Evolutionary conservation across 495 filamentous ascomycete genomes (phyloP), one percentile per base, ranked within the genome.

Genomic region (Podospora pseudocomata): DNA sequence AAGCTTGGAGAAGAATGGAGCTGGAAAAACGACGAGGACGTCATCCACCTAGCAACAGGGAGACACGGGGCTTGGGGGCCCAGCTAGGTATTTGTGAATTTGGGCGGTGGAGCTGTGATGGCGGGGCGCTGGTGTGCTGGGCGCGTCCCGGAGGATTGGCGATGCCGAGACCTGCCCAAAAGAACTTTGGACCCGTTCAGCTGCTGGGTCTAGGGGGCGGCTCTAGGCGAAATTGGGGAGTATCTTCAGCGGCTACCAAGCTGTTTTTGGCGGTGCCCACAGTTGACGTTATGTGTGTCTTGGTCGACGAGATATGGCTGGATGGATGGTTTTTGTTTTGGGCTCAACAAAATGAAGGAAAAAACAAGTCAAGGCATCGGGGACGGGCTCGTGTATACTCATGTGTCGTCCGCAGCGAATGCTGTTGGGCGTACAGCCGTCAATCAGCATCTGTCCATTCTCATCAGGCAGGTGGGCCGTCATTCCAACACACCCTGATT

Each of bases 21-120:
- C 59, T 58, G 53, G 56, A 63, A 58, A 57, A 19, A 58, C 15
- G 39, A 62, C 49, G 61, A 70, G 69, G 65, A 70, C 69, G 69
- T 70, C 69, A 70, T 70, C 56, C 60, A 57, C 39, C 39, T 49
- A 49, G 39, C 55, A 65, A 49, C 55, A 30, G 20, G 54, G 30
- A 53, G 58, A n/a, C 26, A 6, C 59, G 61, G 61, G 4, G 4
- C 26, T 23, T 23, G 23, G 23, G 23, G 23, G 23, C 23, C 23
- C 23, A 23, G 23, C 54, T 39, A 53, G 63, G 59, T 28, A 61
- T 26, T 15, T 34, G 63, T 57, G 44, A 64, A 19, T 63, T 64
- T 65, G 68, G 68, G 67, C 44, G 19, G 54, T 9, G 20, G 49
- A 32, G 39, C 60, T 27, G 63, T 63, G 44, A 57, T 64, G 59